A percentile compares a stretch with the other conserved stretches of the same genome.
These are phyloP conservation scores for Yamadazyma triangularis DNA, from an alignment of 1,139 yeast genomes.

Conservation along the genomic window DNA sequence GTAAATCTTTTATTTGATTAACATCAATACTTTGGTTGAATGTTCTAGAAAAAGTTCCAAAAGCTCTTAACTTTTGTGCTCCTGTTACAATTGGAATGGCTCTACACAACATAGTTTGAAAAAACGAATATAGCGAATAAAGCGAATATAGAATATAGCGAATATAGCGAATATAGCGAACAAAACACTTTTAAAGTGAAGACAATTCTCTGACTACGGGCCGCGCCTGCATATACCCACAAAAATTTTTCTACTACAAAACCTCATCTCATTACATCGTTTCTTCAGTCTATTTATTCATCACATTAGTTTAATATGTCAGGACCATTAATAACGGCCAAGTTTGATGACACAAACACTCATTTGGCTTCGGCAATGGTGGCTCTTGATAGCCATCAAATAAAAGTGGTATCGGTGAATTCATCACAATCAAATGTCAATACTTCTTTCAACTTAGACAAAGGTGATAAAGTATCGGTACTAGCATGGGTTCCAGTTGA, in stretches of 20 bases:
- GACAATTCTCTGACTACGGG: too few species aligned
- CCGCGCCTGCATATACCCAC: background rate
- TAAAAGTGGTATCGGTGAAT: slow-evolving; percentile 57
- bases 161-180: too few species aligned
- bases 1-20: slow-evolving; percentile 3
- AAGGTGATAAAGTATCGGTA: slow-evolving; percentile 47
- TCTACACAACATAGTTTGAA: too few species aligned
- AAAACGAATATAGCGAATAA: too few species aligned
- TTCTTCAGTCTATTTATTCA: too few species aligned
- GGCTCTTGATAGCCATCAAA: slow-evolving; percentile 70
- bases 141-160: too few species aligned
- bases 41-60: too few species aligned
- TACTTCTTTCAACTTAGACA: slow-evolving; percentile 49
- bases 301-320: too few species aligned
- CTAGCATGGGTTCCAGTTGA: slow-evolving; percentile 51
- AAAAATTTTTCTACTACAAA: background rate
- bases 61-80: too few species aligned
- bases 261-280: too few species aligned
- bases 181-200: too few species aligned
- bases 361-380: slow-evolving; percentile 64
- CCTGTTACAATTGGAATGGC: too few species aligned
- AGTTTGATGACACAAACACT: slow-evolving; percentile 54
- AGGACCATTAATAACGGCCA: slow-evolving; percentile 27
- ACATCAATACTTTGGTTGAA: slow-evolving; percentile 1
- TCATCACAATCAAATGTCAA: slow-evolving; percentile 30